These are phyloP conservation scores for Pyrenophora tritici-repentis DNA, from an alignment of 2,329 filamentous ascomycete species.

Conservation along the genomic window DNA sequence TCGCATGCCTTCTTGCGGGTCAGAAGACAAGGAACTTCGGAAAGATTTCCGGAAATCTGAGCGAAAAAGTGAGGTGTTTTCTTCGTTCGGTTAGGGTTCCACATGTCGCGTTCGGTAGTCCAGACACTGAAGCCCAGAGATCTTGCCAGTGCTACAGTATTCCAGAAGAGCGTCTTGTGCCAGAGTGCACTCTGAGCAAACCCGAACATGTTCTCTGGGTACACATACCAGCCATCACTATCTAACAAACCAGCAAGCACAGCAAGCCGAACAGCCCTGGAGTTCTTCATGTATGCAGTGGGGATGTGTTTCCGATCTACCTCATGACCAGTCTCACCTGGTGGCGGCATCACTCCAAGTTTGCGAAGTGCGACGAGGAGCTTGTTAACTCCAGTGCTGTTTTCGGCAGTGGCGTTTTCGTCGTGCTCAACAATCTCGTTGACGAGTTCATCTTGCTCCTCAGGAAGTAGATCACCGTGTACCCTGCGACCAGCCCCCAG, in stretches of 20 bases:
- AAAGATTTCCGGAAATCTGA: slow-evolving; percentile 12
- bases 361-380: background rate
- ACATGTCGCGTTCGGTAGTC: background rate
- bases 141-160: background rate
- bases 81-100: background rate
- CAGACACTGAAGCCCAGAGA: background rate
- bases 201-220: background rate
- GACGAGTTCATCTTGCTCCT: background rate
- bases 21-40: background rate
- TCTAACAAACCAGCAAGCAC: background rate
- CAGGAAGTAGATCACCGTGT: background rate
- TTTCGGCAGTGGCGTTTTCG: background rate
- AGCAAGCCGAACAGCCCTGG: background rate
- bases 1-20: background rate
- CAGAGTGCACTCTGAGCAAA: background rate
- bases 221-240: background rate
- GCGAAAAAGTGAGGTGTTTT: background rate
- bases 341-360: background rate
- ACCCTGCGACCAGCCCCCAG: background rate
- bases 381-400: too few species aligned
- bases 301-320: background rate
- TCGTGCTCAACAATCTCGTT: background rate
- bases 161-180: background rate
- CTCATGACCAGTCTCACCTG: background rate
- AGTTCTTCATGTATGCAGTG: background rate